These are phyloP conservation scores for Metarhizium anisopliae DNA, from an alignment of 2,329 filamentous ascomycete species.

Conservation along the genomic window DNA sequence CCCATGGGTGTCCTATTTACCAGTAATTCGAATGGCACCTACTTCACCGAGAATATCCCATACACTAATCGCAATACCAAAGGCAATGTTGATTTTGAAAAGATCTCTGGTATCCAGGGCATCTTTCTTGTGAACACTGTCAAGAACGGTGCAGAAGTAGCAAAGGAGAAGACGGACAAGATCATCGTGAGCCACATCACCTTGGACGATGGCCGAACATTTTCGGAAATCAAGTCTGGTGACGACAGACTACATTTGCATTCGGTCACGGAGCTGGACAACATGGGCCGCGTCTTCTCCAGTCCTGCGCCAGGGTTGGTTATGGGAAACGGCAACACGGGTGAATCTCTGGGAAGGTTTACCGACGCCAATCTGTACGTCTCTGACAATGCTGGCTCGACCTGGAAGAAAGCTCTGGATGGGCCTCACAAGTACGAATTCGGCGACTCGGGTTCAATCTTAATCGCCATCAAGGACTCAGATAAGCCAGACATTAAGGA, in stretches of 20 bases:
- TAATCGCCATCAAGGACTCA: slow-evolving; percentile 75
- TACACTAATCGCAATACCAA: slow-evolving; percentile 76
- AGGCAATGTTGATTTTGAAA: slow-evolving; percentile 90
- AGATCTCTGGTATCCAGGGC: slow-evolving; percentile 83
- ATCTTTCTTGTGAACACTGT: slow-evolving; percentile 87
- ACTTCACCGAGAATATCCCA: slow-evolving; percentile 85
- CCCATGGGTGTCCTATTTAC: slow-evolving; percentile 86
- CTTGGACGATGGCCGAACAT: slow-evolving; percentile 90
- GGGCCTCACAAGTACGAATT: slow-evolving; percentile 94
- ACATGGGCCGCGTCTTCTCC: slow-evolving; percentile 81
- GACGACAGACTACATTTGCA: slow-evolving; percentile 74
- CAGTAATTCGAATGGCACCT: slow-evolving; percentile 95
- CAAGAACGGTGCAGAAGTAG: slow-evolving; percentile 72
- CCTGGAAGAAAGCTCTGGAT: slow-evolving; percentile 66
- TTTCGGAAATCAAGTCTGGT: slow-evolving; percentile 61
- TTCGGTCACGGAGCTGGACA: slow-evolving; percentile 77
- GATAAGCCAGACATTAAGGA: slow-evolving; percentile 49
- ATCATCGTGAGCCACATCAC: slow-evolving; percentile 75
- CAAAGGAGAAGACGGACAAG: slow-evolving; percentile 47
- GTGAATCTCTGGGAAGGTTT: slow-evolving; percentile 62
- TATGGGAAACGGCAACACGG: slow-evolving; percentile 90
- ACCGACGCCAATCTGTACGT: slow-evolving; percentile 72
- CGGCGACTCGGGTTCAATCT: slow-evolving; percentile 81
- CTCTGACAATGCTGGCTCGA: slow-evolving; percentile 82
- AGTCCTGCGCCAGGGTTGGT: slow-evolving; percentile 88